Evolutionary conservation across 306 rosid genomes (phyloP), one percentile per base, ranked within the genome.

Genomic region (barrel medic (Medicago truncatula)): DNA sequence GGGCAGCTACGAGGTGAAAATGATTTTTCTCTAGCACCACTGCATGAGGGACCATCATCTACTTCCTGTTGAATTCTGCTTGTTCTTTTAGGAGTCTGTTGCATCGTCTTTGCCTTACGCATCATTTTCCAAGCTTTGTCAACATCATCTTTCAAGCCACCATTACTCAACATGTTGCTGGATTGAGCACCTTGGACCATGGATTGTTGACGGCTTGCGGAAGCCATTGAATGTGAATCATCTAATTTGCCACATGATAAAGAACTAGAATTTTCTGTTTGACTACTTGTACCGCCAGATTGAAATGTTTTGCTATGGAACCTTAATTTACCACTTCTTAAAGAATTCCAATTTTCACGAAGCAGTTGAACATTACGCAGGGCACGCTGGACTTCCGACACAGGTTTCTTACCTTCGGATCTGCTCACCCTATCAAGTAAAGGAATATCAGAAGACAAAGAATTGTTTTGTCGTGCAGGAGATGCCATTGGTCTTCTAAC

Each of bases 41-140:
- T 70, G 47, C 75, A 63, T 8, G 76, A 60, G 25, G 77, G 88
- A 76, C 50, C 78, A 71, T 57, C 76, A 74, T 61, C 78, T 43
- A 56, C 57, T 78, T 60, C 76, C 83, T 31, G 85, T 52, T 59
- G 77, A 71, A 67, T 57, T 43, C 58, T 63, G 75, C 81, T 18
- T 21, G 77, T 61, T 70, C 79, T 81, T 54, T 66, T 79, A 15
- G n/a, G 76, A 71, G 61, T 28, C 40, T 5, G 47, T 60, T 47
- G 74, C 66, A 50, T 70, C 39, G 65, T 67, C 83, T 83, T 91
- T 20, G 93, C 98, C 73, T 65, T 83, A 16, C 84, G 83, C 88
- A 91, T 56, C 97, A 89, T 93, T 81, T 85, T 86, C 98, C 98
- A 91, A 40, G 98, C 98, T 86, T 80, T 88, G 41, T 84, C 78